Percentiles rank a stretch among this genome's conserved stretches.
Evolutionary conservation across 2,329 filamentous ascomycete genomes (phyloP).

Genomic region (Cadophora sp.): DNA sequence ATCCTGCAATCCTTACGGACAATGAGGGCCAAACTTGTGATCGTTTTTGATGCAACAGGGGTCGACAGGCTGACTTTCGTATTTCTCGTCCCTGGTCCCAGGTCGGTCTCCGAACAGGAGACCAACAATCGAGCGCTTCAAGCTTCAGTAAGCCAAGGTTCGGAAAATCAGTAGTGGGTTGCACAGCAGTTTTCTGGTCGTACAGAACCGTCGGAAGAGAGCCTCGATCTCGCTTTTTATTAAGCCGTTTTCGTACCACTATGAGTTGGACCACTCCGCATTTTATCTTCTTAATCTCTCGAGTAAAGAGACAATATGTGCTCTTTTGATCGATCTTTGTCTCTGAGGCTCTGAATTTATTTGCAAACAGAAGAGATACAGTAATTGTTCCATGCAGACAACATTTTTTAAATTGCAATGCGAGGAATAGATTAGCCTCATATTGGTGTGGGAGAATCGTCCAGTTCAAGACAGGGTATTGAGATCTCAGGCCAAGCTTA

Average conservation of each 20-base stretch:
- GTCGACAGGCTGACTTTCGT: not conserved
- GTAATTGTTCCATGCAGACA: not conserved
- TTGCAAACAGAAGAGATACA: not conserved
- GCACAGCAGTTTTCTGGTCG: not conserved
- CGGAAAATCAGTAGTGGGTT: not conserved
- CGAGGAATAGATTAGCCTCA: not conserved
- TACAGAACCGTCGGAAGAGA: not conserved
- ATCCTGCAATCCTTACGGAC: not conserved
- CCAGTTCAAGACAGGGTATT: not conserved
- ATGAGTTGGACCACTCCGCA: not conserved
- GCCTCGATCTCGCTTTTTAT: not conserved
- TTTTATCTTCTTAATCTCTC: not conserved
- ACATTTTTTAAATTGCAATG: not conserved
- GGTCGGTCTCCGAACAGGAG: not conserved
- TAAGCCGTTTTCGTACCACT: not conserved
- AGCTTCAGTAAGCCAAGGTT: not conserved
- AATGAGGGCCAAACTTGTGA: not conserved
- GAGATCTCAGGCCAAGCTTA: not conserved
- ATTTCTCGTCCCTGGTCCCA: not conserved
- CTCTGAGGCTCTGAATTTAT: not conserved
- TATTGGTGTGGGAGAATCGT: not conserved
- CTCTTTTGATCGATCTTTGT: not conserved
- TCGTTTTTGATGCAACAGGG: not conserved
- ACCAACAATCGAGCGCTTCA: slow-evolving; percentile 2
- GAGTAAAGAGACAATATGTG: not conserved